Base-by-base conservation (phyloP, 371 early-diverging fungal species). In the Choanephora cucurbitarum region DNA sequence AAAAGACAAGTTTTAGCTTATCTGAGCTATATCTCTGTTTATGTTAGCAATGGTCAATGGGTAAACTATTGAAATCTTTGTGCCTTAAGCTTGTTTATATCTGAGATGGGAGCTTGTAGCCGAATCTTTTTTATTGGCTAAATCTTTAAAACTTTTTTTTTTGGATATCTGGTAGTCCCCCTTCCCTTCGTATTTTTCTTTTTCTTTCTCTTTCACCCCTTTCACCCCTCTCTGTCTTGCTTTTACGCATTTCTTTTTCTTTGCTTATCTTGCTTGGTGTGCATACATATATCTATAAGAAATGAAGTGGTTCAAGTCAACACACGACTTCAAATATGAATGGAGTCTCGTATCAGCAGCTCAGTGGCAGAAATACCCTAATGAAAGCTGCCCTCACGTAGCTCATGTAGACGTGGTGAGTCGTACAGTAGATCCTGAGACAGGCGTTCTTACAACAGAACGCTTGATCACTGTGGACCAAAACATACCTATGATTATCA, bases 331-430 rank as follows among this genome's bases (percentile, higher is more conserved):
- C 62, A 62, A 72, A 57, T 87, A 94, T 77, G 75, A 85, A 49
- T 96, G 95, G 93, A 77, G 72, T 10, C 80, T 86, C 15, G 89
- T 95, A 40, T 93, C 95, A 17, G 77, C 86, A 18, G 97, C 94
- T 46, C 87, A 91, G 72, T 97, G 92, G 92, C 82, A 85, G 65
- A 97, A 97, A 74, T 97, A 97, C 78, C 97, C 97, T 10, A 97
- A 97, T 75, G 90, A 88, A 41, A 75, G 82, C 47, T 83, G 91
- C 33, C 81, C 88, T 44, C 97, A 97, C 62, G 96, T 97, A 45
- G 59, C 90, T 42, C 87, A 89, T 57, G 93, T 94, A 32, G 97
- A 96, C 72, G 83, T 91, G 7, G 82, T 96, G 42, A 76, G 82
- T 55, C 85, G 93, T 31, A 64, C 72, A 6, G 80, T 97, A 23